A percentile compares a stretch with the other conserved stretches of the same genome.
phyloP scores from a whole-genome alignment of 768 basidiomycete genomes.

The Phaeotremella fagi region DNA sequence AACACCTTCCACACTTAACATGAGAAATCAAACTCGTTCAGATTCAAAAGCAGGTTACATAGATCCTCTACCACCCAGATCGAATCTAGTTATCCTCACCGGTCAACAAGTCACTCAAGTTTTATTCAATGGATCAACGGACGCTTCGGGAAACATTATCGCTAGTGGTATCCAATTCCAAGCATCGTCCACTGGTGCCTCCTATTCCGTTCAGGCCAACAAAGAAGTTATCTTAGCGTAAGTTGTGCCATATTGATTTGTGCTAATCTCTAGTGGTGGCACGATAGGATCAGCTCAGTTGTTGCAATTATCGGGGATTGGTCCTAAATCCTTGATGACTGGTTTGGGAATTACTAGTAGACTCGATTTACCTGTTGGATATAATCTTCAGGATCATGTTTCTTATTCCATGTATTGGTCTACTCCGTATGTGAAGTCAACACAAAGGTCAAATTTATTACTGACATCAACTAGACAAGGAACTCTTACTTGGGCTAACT shows the following conservation, averaged over 20 bases:
- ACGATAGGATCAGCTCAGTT: slow-evolving; percentile 55
- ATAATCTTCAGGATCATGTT: slow-evolving; percentile 65
- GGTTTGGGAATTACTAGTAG: slow-evolving; percentile 57
- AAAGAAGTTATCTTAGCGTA: slow-evolving; percentile 58
- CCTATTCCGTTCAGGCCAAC: slow-evolving; percentile 55
- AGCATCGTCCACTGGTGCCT: slow-evolving; percentile 38
- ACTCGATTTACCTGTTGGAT: slow-evolving; percentile 67
- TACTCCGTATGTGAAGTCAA: slow-evolving; percentile 20
- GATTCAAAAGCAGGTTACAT: slow-evolving; percentile 65
- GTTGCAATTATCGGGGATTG: slow-evolving; percentile 66
- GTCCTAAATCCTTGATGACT: slow-evolving; percentile 59
- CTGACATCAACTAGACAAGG: slow-evolving; percentile 14
- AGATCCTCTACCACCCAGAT: slow-evolving; percentile 60
- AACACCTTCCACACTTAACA: slow-evolving; percentile 60
- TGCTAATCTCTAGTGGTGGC: slow-evolving; percentile 49
- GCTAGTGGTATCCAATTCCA: slow-evolving; percentile 57
- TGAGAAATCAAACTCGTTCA: slow-evolving; percentile 60
- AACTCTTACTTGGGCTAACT: slow-evolving; percentile 35
- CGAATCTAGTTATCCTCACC: slow-evolving; percentile 62
- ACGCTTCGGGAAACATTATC: slow-evolving; percentile 47
- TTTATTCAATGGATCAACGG: slow-evolving; percentile 49
- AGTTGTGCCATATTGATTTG: slow-evolving; percentile 7
- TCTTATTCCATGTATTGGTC: slow-evolving; percentile 43
- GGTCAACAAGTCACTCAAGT: slow-evolving; percentile 60
- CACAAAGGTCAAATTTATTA: too few relatives aligned